A percentile compares a stretch with the other conserved stretches of the same genome.
These are phyloP conservation scores for Glonium stellatum DNA, from an alignment of 495 filamentous ascomycete genomes.

Conservation along the genomic window DNA sequence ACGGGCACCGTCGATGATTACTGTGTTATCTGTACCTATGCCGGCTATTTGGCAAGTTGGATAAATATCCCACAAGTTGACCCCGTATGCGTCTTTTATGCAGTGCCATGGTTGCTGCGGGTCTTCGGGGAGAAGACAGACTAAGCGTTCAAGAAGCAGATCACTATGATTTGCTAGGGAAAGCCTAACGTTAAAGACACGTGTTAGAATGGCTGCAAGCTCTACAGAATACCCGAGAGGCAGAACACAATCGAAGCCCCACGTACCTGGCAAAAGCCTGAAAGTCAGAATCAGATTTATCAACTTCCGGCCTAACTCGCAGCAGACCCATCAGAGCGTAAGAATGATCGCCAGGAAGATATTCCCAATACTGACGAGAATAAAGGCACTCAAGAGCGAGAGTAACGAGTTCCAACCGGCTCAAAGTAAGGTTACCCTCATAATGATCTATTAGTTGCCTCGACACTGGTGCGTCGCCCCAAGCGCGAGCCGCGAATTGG, in stretches of 20 bases:
- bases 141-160: conserved; percentile 40
- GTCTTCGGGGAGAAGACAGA: conserved; percentile 34
- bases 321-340: conserved; percentile 47
- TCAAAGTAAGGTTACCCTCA: conserved; percentile 36
- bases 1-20: conserved; percentile 38
- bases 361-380: too few species aligned
- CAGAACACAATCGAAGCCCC: too few species aligned
- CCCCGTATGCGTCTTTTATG: conserved; percentile 32
- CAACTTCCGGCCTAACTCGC: conserved; percentile 33
- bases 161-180: conserved; percentile 42
- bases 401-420: conserved; percentile 35
- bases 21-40: conserved; percentile 35
- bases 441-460: conserved; percentile 41
- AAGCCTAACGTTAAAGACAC: too few species aligned
- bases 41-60: conserved; percentile 38
- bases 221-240: too few species aligned
- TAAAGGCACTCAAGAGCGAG: conserved; percentile 30
- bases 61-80: conserved; percentile 43
- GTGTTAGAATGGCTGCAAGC: too few species aligned
- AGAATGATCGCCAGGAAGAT: conserved; percentile 36
- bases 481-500: too few species aligned
- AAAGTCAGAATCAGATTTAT: conserved; percentile 37
- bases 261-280: conserved; percentile 45
- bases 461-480: too few species aligned
- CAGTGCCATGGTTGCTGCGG: conserved; percentile 28